Conservation (phyloP, 225 moss, liverwort and hornwort species). For the Asterella californica region DNA sequence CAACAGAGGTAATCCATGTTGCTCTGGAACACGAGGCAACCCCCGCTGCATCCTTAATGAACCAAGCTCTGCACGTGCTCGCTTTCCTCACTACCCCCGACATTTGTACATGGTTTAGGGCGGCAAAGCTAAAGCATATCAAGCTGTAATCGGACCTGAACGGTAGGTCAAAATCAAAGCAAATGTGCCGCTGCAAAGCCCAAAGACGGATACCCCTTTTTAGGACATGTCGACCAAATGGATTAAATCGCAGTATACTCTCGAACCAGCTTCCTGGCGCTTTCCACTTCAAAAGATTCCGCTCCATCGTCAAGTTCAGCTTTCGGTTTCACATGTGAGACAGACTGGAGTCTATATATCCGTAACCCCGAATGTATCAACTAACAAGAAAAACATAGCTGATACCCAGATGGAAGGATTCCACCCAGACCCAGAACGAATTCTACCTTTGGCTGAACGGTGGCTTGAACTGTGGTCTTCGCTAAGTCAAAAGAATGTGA, state of each 20-base stretch:
- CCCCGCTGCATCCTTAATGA: background rate
- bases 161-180: conserved; percentile 78
- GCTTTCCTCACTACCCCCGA: background rate
- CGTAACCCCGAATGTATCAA: background rate
- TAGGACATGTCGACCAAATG: conserved; percentile 65
- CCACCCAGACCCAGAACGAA: too few relatives aligned
- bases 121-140: background rate
- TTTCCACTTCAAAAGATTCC: conserved; percentile 74
- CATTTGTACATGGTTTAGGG: background rate
- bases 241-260: conserved; percentile 64
- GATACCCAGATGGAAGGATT: background rate
- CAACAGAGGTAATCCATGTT: too few relatives aligned
- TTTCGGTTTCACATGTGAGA: background rate
- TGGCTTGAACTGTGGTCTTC: conserved; percentile 85
- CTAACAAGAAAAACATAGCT: background rate
- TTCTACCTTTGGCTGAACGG: conserved; percentile 73
- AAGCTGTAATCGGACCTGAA: conserved; percentile 22
- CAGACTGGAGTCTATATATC: background rate
- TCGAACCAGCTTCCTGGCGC: conserved; percentile 77
- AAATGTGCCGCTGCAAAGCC: conserved; percentile 61
- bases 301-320: conserved; percentile 60
- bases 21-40: too few relatives aligned
- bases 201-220: conserved; percentile 64
- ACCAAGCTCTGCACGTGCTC: background rate
- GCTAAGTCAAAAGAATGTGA: conserved; percentile 83